phyloP scores from a whole-genome alignment of 129 eudicot species.

The Flaveria ramosissima region DNA sequence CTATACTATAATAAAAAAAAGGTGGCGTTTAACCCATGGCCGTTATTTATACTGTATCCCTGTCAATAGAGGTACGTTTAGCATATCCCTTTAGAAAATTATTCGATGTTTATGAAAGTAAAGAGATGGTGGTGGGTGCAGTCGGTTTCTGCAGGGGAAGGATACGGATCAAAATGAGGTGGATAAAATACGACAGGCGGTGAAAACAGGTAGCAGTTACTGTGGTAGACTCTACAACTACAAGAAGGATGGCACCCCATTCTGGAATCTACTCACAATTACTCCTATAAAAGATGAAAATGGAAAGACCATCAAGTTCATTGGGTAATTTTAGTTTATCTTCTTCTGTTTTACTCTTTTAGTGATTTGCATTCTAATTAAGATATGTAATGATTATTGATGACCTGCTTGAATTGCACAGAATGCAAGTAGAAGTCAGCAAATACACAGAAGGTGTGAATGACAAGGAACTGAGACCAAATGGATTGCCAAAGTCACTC shows the following conservation, averaged over 20 bases:
- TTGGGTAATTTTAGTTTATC: constrained; percentile 52
- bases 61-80: too few relatives aligned
- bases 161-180: constrained; percentile 95
- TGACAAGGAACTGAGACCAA: constrained; percentile 85
- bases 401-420: constrained; percentile 32
- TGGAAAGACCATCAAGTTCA: constrained; percentile 84
- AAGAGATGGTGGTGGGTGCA: constrained; percentile 32
- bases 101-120: too few relatives aligned
- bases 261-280: constrained; percentile 93
- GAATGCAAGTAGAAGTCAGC: constrained; percentile 99
- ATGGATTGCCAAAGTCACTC: constrained; percentile 88
- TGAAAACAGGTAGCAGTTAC: constrained; percentile 72
- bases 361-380: neutral
- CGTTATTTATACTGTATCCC: too few relatives aligned
- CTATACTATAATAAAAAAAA: too few relatives aligned
- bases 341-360: neutral
- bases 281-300: constrained; percentile 89
- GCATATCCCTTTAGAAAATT: too few relatives aligned
- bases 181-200: constrained; percentile 74
- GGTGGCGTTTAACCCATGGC: too few relatives aligned
- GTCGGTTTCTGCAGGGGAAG: constrained; percentile 96
- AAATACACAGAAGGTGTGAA: constrained; percentile 90
- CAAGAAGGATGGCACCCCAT: constrained; percentile 97
- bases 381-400: neutral
- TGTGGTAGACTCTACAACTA: constrained; percentile 95